Evolutionary conservation across 352 stramenopile genomes (phyloP), one percentile per base, ranked within the genome.

Genomic region (Phytophthora megakarya): DNA sequence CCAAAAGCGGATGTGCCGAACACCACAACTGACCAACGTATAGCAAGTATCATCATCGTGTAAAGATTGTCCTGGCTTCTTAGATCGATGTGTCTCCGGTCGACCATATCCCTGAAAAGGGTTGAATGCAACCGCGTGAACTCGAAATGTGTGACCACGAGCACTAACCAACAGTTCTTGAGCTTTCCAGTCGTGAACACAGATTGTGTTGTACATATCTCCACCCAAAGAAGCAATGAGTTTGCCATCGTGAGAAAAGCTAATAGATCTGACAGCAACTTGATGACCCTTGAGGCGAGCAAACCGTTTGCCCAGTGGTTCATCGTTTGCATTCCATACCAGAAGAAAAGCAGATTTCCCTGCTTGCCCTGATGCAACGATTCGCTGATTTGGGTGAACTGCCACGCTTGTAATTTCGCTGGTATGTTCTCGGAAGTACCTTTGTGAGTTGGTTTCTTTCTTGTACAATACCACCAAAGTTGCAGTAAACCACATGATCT

Each of bases 151-250:
- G 56, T 90, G 83, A 3, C 83, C 83, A 25, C 78, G 68, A 13
- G 80, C 77, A 6, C 73, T 89, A 12, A 77, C 65, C 5, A 92
- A 61, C 15, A 88, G 48, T 16, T 64, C 83, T 37, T 88, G 73
- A 2, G 86, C 72, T 32, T 81, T 76, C 83, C 83, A 92, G 61
- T 90, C 79, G 66, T 92, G 80, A 35, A 92, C 61, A 23, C 78
- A 92, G 45, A 92, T 88, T 15, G 83, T 88, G 25, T 92, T 92
- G 76, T 86, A 92, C 69, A 92, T 80, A 40, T 92, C 83, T 8
- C 77, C 77, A 19, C 83, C 80, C 16, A 92, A 61, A 10, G 83
- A 92, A 44, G 77, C 80, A 22, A 90, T 53, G 2, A 92, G 45
- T 49, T 88, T 89, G 9, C 83, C 83, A 46, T 92, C 80, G 48